A percentile compares a stretch with the other conserved stretches of the same genome.
These are phyloP conservation scores for Candida tammaniensis DNA, from an alignment of 805 yeast species.

Conservation along the genomic window DNA sequence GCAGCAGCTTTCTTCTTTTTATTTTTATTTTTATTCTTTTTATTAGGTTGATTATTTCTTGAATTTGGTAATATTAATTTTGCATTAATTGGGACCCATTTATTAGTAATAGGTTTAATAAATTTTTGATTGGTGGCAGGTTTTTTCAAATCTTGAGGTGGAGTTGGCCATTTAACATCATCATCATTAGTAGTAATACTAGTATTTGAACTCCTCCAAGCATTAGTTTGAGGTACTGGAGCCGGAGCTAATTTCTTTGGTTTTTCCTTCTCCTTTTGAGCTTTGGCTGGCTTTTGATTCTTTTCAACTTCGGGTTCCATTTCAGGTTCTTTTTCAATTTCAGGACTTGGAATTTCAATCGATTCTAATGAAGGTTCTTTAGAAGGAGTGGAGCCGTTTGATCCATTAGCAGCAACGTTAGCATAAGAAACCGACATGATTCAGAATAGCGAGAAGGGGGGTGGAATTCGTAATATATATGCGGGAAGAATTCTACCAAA, in stretches of 20 bases:
- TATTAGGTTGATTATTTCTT: constrained; percentile 19
- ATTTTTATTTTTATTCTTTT: constrained; percentile 18
- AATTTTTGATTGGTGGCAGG: constrained; percentile 26
- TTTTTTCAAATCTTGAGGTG: constrained; percentile 26
- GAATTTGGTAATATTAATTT: constrained; percentile 39
- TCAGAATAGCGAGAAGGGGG: no score
- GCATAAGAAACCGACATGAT: constrained; percentile 34
- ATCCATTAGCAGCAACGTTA: constrained; percentile 40
- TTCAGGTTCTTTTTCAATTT: no score
- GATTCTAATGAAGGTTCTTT: constrained; percentile 2
- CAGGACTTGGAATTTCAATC: no score
- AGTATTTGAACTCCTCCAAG: constrained; percentile 29
- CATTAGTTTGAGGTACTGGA: constrained; percentile 43
- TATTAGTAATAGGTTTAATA: constrained; percentile 39
- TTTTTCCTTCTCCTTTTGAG: constrained; percentile 9
- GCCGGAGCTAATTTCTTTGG: constrained; percentile 41
- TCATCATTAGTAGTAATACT: constrained; percentile 20
- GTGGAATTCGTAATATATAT: no score
- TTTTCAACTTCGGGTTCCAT: background rate
- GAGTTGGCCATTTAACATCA: constrained; percentile 45
- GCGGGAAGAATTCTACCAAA: no score
- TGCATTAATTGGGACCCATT: constrained; percentile 46
- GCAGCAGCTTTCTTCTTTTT: constrained; percentile 8
- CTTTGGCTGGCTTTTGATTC: background rate
- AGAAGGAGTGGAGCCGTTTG: constrained; percentile 11